phyloP scores from a whole-genome alignment of 2,329 filamentous ascomycete species.

The Podosphaera leucotricha region DNA sequence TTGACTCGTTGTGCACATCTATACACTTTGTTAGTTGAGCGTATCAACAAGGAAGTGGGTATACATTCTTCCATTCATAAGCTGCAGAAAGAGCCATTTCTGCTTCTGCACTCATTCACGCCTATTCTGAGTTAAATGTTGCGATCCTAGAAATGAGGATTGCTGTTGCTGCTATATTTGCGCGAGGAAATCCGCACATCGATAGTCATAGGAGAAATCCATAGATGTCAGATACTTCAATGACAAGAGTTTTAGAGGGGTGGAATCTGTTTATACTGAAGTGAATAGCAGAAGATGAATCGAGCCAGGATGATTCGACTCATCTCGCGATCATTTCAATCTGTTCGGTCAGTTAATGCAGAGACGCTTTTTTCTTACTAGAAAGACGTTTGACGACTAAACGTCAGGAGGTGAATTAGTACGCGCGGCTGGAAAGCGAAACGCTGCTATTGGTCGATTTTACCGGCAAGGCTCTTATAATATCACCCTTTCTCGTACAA shows the following conservation, averaged over 20 bases:
- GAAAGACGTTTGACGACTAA: neutral
- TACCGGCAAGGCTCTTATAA: conserved; percentile 2
- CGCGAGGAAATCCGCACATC: conserved; percentile 20
- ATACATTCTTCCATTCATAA: conserved; percentile 27
- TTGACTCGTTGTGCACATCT: conserved; percentile 23
- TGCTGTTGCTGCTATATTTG: conserved; percentile 30
- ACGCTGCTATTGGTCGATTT: neutral
- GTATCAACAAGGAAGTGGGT: neutral
- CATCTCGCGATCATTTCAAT: neutral
- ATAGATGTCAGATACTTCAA: conserved; percentile 5
- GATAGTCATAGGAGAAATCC: conserved; percentile 11
- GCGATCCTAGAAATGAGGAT: conserved; percentile 4
- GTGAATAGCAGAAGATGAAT: neutral
- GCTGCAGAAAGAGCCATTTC: conserved; percentile 17
- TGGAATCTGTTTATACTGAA: neutral
- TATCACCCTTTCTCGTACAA: neutral
- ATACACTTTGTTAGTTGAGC: conserved; percentile 6
- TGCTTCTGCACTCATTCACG: neutral
- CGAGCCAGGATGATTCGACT: neutral
- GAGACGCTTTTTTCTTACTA: too few relatives aligned
- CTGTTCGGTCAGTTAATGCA: neutral
- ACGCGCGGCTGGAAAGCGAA: neutral
- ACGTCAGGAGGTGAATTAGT: conserved; percentile 1
- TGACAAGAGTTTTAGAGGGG: neutral
- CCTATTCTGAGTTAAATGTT: neutral